These are phyloP conservation scores for Penicillium mononematosum DNA, from an alignment of 495 filamentous ascomycete genomes.

Conservation along the genomic window DNA sequence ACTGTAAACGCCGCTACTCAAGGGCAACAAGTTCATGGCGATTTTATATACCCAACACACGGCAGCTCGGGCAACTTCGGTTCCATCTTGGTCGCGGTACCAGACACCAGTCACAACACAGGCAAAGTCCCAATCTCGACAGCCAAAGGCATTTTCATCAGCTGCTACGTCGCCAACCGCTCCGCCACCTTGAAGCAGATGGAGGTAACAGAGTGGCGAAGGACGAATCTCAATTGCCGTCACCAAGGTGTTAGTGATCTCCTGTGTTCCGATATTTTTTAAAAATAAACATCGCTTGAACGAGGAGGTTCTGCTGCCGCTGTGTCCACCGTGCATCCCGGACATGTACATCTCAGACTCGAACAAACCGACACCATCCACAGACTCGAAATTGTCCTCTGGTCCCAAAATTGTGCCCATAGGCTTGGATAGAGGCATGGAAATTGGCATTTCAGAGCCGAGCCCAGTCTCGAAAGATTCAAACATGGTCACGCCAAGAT, in stretches of 20 bases:
- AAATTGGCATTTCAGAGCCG: conserved; percentile 17
- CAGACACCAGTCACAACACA: conserved; percentile 65
- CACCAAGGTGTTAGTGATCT: conserved; percentile 42
- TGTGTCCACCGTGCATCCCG: conserved; percentile 58
- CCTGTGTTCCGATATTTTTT: conserved; percentile 45
- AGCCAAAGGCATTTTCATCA: conserved; percentile 59
- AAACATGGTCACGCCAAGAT: conserved; percentile 56
- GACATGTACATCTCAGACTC: conserved; percentile 63
- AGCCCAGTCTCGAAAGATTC: conserved; percentile 38
- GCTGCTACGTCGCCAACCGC: conserved; percentile 47
- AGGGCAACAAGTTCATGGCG: conserved; percentile 46
- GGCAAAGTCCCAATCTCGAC: conserved; percentile 63
- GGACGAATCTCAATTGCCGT: conserved; percentile 51
- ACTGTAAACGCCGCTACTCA: conserved; percentile 55
- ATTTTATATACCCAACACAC: conserved; percentile 59
- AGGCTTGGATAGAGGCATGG: not conserved
- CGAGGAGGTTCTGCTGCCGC: conserved; percentile 56
- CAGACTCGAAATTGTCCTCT: conserved; percentile 33
- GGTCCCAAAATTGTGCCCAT: conserved; percentile 30
- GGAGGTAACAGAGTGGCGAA: conserved; percentile 58
- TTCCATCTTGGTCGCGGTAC: conserved; percentile 54
- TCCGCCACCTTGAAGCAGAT: conserved; percentile 62
- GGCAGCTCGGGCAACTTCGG: conserved; percentile 40
- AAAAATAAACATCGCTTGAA: conserved; percentile 68
- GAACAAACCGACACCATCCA: conserved; percentile 55